These are phyloP conservation scores for Triticum dicoccoides DNA, from an alignment of 176 grass and related monocot species.

Conservation along the genomic window DNA sequence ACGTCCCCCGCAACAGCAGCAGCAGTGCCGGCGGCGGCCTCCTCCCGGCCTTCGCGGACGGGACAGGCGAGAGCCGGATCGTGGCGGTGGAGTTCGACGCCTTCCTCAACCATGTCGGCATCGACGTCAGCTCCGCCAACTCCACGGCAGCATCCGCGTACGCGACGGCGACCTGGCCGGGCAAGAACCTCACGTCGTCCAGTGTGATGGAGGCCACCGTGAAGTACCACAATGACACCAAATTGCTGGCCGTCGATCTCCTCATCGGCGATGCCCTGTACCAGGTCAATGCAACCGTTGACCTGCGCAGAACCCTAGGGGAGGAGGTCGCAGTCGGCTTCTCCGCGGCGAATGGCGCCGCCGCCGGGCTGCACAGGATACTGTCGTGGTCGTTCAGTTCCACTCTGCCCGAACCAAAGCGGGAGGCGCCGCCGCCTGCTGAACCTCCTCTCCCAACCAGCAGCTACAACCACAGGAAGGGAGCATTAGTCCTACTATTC, in stretches of 20 bases:
- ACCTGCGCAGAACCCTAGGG: neutral
- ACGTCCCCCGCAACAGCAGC: too few relatives aligned
- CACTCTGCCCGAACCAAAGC: too few relatives aligned
- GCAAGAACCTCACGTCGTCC: neutral
- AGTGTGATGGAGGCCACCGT: neutral
- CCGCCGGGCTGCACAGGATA: too few relatives aligned
- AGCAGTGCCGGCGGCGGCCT: neutral
- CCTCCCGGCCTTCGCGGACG: neutral
- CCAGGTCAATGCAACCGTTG: too few relatives aligned
- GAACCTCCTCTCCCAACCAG: too few relatives aligned
- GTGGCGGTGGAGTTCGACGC: conserved; percentile 33
- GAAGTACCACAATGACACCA: conserved; percentile 6
- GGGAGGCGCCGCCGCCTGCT: too few relatives aligned
- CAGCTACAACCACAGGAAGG: too few relatives aligned
- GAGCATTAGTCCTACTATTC: too few relatives aligned
- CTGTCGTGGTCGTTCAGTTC: too few relatives aligned
- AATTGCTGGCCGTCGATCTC: neutral
- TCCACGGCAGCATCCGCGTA: neutral
- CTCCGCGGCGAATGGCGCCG: neutral
- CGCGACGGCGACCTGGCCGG: neutral
- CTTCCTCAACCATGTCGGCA: neutral
- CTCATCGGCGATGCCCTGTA: too few relatives aligned
- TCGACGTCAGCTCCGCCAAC: neutral
- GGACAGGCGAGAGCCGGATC: neutral
- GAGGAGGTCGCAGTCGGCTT: conserved; percentile 19